Base-by-base conservation (phyloP, 2,329 filamentous ascomycete genomes). In the Coniochaeta sp. region DNA sequence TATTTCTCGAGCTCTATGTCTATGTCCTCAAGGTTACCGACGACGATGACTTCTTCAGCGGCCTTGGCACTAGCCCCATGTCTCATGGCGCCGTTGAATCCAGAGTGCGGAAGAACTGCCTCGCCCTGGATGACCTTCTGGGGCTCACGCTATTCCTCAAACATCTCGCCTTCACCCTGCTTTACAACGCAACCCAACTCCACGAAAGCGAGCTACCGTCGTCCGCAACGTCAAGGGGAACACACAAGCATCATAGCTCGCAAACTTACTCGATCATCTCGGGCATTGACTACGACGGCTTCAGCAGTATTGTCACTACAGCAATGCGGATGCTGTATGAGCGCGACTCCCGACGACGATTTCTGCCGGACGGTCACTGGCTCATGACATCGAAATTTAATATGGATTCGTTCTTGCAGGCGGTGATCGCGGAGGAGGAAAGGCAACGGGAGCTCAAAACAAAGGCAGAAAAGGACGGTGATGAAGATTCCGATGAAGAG, bases 21-120 rank as follows among this genome's bases (percentile, higher is more conserved):
- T 97, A 97, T 64, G 83, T 96, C 2, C 74, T 97, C 12, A 87
- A 94, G 59, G 82, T 97, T 30, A 95, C 92, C 65, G 94, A 99
- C 59, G 94, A 99, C 57, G 92, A 97, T 58, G 94, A 99, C 60
- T 99, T 99, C 64, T 87, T 95, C 55, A 80, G 82, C 52, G 76
- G 77, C 51, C 70, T 79, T 55, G 20, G 38, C 18, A 26, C 38
- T n/a, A 71, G 67, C 33, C 71, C 74, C 24, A 53, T 65, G 27
- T 58, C 71, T 18, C 66, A 68, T 18, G 67, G 65, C 47, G 71
- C 65, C 26, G 71, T 66, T 22, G 72, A 61, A 51, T 78, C 74
- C 49, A 75, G 73, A 50, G 75, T 78, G 56, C 77, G 75, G 67
- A 75, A 71, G 55, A 86, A 89, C 65, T 85, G 88, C 42, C 74